Percentiles rank a stretch among this genome's conserved stretches.
phyloP scores from a whole-genome alignment of 768 basidiomycete genomes.

The Suillus subluteus region DNA sequence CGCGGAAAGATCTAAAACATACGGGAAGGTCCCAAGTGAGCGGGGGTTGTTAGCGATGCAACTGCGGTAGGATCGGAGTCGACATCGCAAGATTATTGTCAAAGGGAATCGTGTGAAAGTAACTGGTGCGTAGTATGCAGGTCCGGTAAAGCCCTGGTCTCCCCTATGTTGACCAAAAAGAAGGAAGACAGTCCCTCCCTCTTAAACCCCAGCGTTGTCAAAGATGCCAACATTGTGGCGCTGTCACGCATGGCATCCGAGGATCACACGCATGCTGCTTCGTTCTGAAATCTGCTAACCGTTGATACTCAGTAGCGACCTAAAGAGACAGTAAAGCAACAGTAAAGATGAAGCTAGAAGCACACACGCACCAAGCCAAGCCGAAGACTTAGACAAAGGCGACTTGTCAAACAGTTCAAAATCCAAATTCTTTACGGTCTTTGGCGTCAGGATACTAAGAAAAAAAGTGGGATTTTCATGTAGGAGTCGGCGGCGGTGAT shows the following conservation, averaged over 20 bases:
- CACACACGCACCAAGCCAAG: neutral
- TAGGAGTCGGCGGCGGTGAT: neutral
- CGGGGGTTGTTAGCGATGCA: neutral
- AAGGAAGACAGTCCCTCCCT: neutral
- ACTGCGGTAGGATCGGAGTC: neutral
- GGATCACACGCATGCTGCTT: constrained; percentile 1
- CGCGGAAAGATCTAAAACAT: neutral
- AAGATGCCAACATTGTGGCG: constrained; percentile 1
- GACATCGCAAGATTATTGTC: neutral
- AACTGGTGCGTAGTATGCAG: neutral
- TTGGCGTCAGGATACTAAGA: neutral
- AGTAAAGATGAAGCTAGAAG: neutral
- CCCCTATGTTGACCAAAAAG: neutral
- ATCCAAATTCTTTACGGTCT: neutral
- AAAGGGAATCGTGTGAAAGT: neutral
- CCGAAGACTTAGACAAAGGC: neutral
- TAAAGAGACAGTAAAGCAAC: neutral
- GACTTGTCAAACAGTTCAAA: neutral
- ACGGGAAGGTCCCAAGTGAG: neutral
- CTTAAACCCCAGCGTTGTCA: neutral
- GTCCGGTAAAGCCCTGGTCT: neutral
- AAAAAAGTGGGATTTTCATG: neutral
- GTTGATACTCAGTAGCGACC: neutral
- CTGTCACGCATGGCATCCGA: neutral
- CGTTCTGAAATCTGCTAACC: neutral